Evolutionary conservation across 2,329 filamentous ascomycete species (phyloP).

Genomic region (Penicillium sp.): DNA sequence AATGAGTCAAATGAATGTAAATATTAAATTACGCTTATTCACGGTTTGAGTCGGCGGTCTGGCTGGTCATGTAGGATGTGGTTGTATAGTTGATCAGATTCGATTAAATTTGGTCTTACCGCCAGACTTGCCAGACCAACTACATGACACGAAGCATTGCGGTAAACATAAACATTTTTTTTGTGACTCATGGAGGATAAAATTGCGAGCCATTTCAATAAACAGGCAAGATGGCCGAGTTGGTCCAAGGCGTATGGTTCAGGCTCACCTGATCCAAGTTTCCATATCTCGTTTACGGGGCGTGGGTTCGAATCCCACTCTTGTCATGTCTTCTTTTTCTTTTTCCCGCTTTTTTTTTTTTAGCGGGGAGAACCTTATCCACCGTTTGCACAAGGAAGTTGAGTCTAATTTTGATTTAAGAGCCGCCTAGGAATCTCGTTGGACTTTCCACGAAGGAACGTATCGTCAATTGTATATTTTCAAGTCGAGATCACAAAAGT

Average conservation of each 20-base stretch:
- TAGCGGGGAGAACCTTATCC: no score
- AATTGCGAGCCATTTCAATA: not conserved
- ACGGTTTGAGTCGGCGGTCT: not conserved
- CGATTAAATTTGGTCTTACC: no score
- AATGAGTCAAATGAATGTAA: not conserved
- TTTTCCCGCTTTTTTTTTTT: not conserved
- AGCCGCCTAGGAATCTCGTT: no score
- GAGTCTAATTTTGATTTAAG: no score
- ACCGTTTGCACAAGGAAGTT: no score
- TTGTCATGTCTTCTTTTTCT: conserved; percentile 14
- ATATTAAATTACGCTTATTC: not conserved
- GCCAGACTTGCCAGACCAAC: no score
- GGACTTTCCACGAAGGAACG: no score
- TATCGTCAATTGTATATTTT: no score
- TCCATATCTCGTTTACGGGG: conserved; percentile 23
- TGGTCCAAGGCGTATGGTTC: conserved; percentile 31
- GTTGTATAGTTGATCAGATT: no score
- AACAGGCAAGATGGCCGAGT: conserved; percentile 32
- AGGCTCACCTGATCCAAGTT: conserved; percentile 21
- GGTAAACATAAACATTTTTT: no score
- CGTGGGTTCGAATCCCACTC: conserved; percentile 25
- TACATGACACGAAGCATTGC: no score
- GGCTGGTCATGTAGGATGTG: not conserved
- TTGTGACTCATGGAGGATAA: no score
- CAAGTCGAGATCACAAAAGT: not conserved